These are phyloP conservation scores for Astrothelium subdiscretum DNA, from an alignment of 495 filamentous ascomycete genomes.

Conservation along the genomic window DNA sequence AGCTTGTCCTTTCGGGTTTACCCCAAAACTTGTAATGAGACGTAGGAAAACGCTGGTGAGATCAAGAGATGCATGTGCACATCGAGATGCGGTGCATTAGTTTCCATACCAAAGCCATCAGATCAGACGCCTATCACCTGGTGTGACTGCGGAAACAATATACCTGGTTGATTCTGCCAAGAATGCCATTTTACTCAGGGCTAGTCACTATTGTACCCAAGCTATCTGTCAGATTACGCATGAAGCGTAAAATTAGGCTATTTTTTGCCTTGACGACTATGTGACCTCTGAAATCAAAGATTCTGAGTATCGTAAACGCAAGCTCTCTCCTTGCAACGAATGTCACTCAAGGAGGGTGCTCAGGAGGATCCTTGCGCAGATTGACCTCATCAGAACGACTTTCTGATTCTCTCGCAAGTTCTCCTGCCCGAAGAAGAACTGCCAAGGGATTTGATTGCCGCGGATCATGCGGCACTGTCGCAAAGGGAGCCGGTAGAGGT, in stretches of 20 bases:
- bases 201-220: background rate
- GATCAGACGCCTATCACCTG: background rate
- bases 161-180: slow-evolving; percentile 14
- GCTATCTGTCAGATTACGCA: background rate
- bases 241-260: background rate
- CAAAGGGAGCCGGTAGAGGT: background rate
- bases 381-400: background rate
- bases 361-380: background rate
- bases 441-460: slow-evolving; percentile 10
- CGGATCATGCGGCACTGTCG: slow-evolving; percentile 4
- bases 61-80: too few species aligned
- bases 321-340: background rate
- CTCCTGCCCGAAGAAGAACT: slow-evolving; percentile 15
- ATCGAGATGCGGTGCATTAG: too few species aligned
- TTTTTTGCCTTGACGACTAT: background rate
- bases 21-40: too few species aligned
- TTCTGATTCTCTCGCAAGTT: slow-evolving; percentile 16
- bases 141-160: background rate
- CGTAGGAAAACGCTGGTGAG: too few species aligned
- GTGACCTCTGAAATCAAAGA: background rate
- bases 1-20: too few species aligned
- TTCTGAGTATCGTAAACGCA: background rate
- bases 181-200: background rate
- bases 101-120: background rate
- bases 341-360: background rate